Conservation (phyloP, 2,329 filamentous ascomycete species). For the Lachnellula suecica region DNA sequence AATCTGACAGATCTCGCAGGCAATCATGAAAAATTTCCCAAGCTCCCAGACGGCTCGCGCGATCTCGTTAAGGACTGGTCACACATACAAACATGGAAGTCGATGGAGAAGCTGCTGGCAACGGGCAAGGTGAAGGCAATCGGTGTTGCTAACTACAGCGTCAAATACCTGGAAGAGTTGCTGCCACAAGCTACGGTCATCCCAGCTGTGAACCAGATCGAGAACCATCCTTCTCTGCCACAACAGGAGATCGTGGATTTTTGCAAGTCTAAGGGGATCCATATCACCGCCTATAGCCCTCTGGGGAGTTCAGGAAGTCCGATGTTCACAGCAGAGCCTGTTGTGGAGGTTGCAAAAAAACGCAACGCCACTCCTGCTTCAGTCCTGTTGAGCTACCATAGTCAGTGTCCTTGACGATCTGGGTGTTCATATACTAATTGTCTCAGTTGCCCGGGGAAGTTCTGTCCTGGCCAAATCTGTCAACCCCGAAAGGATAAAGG, state of each 20-base stretch:
- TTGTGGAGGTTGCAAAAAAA: conserved; percentile 65
- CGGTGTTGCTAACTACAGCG: conserved; percentile 44
- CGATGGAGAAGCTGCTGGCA: conserved; percentile 65
- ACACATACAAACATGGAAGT: conserved; percentile 76
- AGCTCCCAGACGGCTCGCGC: conserved; percentile 63
- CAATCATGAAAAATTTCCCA: conserved; percentile 74
- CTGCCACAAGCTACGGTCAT: conserved; percentile 42
- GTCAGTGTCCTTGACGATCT: conserved; percentile 43
- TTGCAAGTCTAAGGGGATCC: conserved; percentile 48
- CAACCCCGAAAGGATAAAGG: conserved; percentile 64
- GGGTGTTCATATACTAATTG: conserved; percentile 4
- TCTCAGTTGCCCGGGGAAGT: conserved; percentile 61
- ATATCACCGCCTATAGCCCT: conserved; percentile 51
- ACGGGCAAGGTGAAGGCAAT: conserved; percentile 54
- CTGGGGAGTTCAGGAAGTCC: conserved; percentile 36
- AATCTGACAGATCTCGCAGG: conserved; percentile 37
- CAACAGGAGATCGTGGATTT: conserved; percentile 52
- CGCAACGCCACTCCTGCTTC: conserved; percentile 59
- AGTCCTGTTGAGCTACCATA: conserved; percentile 70
- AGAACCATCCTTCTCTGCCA: conserved; percentile 57
- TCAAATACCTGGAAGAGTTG: conserved; percentile 35
- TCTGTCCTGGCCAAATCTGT: conserved; percentile 76
- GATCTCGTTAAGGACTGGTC: conserved; percentile 60
- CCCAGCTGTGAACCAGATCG: conserved; percentile 60
- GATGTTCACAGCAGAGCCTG: conserved; percentile 57